phyloP scores from a whole-genome alignment of 2,329 filamentous ascomycete genomes.

The Epichloe bromicola region DNA sequence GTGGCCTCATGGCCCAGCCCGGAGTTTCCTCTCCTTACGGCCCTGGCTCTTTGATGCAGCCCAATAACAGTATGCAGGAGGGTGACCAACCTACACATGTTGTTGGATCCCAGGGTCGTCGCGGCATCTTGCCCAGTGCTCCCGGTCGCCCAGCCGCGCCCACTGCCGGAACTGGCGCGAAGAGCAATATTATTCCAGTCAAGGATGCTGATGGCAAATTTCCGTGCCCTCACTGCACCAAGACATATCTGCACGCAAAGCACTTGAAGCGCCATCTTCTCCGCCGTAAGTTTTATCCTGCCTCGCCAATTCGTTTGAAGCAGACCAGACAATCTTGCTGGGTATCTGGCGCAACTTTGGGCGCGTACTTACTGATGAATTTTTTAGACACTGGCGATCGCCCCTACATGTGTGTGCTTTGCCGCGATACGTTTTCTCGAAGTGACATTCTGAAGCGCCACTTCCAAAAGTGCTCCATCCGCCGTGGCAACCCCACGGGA shows the following conservation, averaged over 20 bases:
- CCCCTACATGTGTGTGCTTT: constrained; percentile 95
- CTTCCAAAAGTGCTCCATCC: constrained; percentile 97
- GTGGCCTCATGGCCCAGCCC: constrained; percentile 47
- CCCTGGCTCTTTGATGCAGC: constrained; percentile 43
- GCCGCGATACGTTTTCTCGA: constrained; percentile 93
- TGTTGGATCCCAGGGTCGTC: constrained; percentile 83
- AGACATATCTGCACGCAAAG: constrained; percentile 95
- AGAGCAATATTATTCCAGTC: constrained; percentile 74
- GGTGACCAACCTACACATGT: constrained; percentile 70
- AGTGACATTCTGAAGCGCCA: constrained; percentile 98
- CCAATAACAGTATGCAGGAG: constrained; percentile 41
- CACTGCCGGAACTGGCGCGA: constrained; percentile 53
- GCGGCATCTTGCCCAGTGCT: constrained; percentile 83
- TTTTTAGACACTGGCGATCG: constrained; percentile 82
- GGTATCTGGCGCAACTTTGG: constrained; percentile 13
- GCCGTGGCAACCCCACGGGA: constrained; percentile 88
- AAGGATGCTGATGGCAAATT: constrained; percentile 98
- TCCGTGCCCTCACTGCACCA: constrained; percentile 94
- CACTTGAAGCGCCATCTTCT: constrained; percentile 93
- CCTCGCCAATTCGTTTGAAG: not conserved
- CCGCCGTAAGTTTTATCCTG: constrained; percentile 59
- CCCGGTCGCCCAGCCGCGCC: constrained; percentile 73
- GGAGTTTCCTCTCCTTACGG: constrained; percentile 48
- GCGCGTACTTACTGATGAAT: constrained; percentile 15
- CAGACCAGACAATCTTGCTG: not conserved